A percentile compares a stretch with the other conserved stretches of the same genome.
phyloP scores from a whole-genome alignment of 192 early-diverging fungal genomes.

The Bifiguratus adelaidae region DNA sequence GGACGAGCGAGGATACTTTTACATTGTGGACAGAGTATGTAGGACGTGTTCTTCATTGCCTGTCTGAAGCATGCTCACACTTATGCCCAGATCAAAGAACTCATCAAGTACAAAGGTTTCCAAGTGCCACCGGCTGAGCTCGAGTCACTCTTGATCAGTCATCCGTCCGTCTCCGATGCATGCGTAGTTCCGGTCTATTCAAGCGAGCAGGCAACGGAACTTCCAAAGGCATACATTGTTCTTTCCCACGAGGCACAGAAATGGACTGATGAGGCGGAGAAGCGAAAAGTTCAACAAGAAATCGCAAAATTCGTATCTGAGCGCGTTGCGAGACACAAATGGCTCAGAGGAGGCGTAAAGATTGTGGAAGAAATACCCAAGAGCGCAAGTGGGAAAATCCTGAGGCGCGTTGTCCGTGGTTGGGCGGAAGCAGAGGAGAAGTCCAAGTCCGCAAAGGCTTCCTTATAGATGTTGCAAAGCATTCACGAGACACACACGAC shows the following conservation, averaged over 20 bases:
- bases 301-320: constrained; percentile 44
- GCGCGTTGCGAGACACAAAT: constrained; percentile 63
- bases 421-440: not conserved
- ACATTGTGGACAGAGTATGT: constrained; percentile 48
- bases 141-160: constrained; percentile 60
- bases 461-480: no score
- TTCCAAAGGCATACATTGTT: constrained; percentile 72
- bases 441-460: constrained; percentile 10
- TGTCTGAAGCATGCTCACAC: no score
- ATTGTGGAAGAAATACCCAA: constrained; percentile 68
- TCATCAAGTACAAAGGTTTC: constrained; percentile 87
- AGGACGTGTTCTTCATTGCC: no score
- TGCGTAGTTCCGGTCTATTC: constrained; percentile 60
- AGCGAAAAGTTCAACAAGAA: no score
- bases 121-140: constrained; percentile 82
- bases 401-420: constrained; percentile 52
- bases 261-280: constrained; percentile 23
- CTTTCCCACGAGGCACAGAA: constrained; percentile 18
- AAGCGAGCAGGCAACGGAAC: constrained; percentile 53
- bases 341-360: constrained; percentile 62
- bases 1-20: constrained; percentile 44
- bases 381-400: constrained; percentile 73
- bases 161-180: constrained; percentile 58
- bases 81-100: constrained; percentile 75
- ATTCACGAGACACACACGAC: no score